Evolutionary conservation across 75 land plant genomes (phyloP).

Genomic region (Cunninghamia lanceolata): DNA sequence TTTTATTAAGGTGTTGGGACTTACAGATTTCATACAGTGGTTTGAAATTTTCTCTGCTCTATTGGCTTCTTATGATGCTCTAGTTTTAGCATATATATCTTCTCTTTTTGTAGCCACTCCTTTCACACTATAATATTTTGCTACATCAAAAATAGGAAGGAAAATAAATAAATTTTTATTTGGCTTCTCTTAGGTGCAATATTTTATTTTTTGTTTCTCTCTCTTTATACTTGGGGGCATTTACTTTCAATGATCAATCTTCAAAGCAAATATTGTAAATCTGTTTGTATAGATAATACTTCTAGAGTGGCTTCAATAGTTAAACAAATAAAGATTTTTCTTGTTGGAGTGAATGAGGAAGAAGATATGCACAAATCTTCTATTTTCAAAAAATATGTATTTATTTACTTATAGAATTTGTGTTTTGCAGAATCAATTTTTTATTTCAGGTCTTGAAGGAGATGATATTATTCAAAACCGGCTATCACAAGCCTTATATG

Average conservation of each 20-base stretch:
- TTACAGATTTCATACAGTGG: neutral
- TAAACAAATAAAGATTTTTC: neutral
- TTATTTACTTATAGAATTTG: constrained; percentile 2
- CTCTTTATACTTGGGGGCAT: neutral
- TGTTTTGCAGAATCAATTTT: constrained; percentile 91
- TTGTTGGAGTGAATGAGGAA: neutral
- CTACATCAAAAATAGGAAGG: neutral
- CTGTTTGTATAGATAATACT: neutral
- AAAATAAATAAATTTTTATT: neutral
- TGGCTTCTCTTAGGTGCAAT: neutral
- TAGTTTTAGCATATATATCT: neutral
- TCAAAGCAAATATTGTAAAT: neutral
- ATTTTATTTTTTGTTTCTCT: neutral
- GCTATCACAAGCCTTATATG: constrained; percentile 75
- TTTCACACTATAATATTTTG: neutral
- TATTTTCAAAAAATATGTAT: neutral
- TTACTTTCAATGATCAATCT: neutral
- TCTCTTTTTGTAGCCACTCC: neutral
- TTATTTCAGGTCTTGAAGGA: constrained; percentile 91
- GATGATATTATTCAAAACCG: constrained; percentile 86
- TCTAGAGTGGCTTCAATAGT: neutral
- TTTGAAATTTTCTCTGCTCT: neutral
- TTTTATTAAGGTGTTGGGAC: neutral
- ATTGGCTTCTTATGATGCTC: neutral
- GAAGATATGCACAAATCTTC: neutral